Conservation (phyloP, 306 rosid genomes). For the Lotus japonicus region DNA sequence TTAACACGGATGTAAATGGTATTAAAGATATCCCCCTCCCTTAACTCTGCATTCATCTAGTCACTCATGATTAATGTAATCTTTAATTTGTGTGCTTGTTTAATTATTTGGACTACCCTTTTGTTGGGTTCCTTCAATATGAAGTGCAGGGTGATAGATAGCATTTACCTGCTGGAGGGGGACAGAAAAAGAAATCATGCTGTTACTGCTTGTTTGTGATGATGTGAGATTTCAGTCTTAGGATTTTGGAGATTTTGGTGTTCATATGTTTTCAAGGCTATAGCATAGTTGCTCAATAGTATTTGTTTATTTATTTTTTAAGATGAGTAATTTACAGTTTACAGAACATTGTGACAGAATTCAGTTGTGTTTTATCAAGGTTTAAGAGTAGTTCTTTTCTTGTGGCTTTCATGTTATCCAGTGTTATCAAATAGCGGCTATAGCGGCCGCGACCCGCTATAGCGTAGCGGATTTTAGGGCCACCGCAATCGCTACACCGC, state of each 20-base stretch:
- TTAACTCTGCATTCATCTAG: neutral
- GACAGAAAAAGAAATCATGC: neutral
- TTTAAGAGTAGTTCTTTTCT: too few species aligned
- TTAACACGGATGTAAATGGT: slow-evolving; percentile 10
- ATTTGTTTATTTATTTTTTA: too few species aligned
- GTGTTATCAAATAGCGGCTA: too few species aligned
- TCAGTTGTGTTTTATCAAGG: too few species aligned
- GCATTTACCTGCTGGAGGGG: neutral
- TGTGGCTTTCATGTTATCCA: too few species aligned
- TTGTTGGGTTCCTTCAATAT: neutral
- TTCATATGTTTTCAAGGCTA: neutral
- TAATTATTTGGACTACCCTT: neutral
- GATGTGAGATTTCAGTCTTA: neutral
- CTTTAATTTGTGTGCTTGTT: neutral
- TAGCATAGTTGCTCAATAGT: too few species aligned
- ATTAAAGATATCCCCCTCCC: neutral
- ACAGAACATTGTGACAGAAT: too few species aligned
- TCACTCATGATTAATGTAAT: neutral
- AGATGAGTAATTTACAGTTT: too few species aligned
- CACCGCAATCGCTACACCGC: too few species aligned
- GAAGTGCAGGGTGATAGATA: neutral
- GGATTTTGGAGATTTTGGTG: neutral
- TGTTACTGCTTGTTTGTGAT: neutral
- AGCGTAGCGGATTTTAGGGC: too few species aligned
- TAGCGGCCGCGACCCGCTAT: too few species aligned